Percentiles rank a stretch among this genome's conserved stretches.
Conservation (phyloP, 192 early-diverging fungal genomes). For the Fimicolochytrium jonesii region DNA sequence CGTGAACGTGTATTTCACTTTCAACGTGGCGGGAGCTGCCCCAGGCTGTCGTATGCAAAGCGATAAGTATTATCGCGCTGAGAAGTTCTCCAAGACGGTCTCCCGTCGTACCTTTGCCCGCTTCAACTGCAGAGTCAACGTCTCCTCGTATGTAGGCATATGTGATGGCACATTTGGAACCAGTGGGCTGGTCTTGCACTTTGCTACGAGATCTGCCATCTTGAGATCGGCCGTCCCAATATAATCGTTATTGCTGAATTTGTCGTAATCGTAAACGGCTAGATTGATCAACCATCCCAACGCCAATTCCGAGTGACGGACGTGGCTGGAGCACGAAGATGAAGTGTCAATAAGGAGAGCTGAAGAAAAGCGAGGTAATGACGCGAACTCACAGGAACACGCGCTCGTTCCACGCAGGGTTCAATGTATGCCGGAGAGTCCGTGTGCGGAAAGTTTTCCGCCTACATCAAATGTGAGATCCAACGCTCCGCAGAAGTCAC, state of each 20-base stretch:
- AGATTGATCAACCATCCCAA: conserved; percentile 30
- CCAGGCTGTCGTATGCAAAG: too few relatives aligned
- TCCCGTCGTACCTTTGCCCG: not conserved
- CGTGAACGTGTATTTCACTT: conserved; percentile 59
- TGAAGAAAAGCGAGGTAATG: too few relatives aligned
- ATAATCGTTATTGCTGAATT: conserved; percentile 62
- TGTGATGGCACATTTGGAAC: conserved; percentile 14
- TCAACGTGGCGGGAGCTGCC: conserved; percentile 42
- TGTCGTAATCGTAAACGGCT: conserved; percentile 71
- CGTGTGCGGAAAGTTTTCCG: conserved; percentile 66
- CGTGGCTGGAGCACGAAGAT: conserved; percentile 18
- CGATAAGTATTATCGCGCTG: too few relatives aligned
- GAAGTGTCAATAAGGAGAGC: too few relatives aligned
- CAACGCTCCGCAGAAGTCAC: too few relatives aligned
- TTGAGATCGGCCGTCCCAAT: conserved; percentile 49
- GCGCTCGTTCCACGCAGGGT: conserved; percentile 74
- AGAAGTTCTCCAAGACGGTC: too few relatives aligned
- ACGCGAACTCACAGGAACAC: conserved; percentile 44
- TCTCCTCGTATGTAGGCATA: conserved; percentile 14
- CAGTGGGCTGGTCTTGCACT: conserved; percentile 19
- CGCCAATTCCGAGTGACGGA: conserved; percentile 35
- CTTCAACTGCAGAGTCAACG: conserved; percentile 10
- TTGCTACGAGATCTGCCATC: conserved; percentile 49
- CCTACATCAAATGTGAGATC: too few relatives aligned
- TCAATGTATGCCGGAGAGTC: conserved; percentile 59